These are phyloP conservation scores for Ustanciosporium gigantosporum DNA, from an alignment of 1,284 basidiomycete species.

Conservation along the genomic window DNA sequence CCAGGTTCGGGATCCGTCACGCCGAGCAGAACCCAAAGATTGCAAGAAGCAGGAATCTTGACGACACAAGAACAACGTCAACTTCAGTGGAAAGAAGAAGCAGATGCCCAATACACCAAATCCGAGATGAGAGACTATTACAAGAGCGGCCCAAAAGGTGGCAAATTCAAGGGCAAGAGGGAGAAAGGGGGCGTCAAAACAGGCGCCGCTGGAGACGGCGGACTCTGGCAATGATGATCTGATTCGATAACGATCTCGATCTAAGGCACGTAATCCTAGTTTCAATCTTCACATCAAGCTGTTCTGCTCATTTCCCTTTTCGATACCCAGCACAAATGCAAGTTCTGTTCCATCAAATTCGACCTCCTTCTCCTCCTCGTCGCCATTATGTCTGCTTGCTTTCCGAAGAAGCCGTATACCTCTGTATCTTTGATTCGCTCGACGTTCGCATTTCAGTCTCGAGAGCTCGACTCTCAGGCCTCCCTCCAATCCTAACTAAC, in stretches of 20 bases:
- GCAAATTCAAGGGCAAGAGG: slow-evolving; percentile 52
- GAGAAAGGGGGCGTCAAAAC: slow-evolving; percentile 54
- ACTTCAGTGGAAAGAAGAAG: slow-evolving; percentile 49
- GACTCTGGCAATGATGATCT: slow-evolving; percentile 44
- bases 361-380: too few species aligned
- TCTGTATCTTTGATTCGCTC: too few species aligned
- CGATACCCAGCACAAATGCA: too few species aligned
- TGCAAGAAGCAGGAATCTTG: slow-evolving; percentile 41
- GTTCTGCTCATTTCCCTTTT: background rate
- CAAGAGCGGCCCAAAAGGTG: slow-evolving; percentile 49
- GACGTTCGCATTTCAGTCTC: too few species aligned
- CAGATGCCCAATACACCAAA: slow-evolving; percentile 33
- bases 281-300: too few species aligned
- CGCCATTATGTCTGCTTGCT: too few species aligned
- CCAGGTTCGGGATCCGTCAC: slow-evolving; percentile 32
- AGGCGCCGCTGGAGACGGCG: slow-evolving; percentile 34
- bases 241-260: too few species aligned
- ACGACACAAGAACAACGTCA: slow-evolving; percentile 38
- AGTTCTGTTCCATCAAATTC: too few species aligned
- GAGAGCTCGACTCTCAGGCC: too few species aligned
- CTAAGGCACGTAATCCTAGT: too few species aligned
- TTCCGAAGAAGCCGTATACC: too few species aligned
- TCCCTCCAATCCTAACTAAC: too few species aligned
- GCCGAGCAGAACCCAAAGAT: slow-evolving; percentile 40
- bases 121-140: slow-evolving; percentile 52